These are phyloP conservation scores for Aurantiochytrium sp. DNA, from an alignment of 108 stramenopile species.

Conservation along the genomic window DNA sequence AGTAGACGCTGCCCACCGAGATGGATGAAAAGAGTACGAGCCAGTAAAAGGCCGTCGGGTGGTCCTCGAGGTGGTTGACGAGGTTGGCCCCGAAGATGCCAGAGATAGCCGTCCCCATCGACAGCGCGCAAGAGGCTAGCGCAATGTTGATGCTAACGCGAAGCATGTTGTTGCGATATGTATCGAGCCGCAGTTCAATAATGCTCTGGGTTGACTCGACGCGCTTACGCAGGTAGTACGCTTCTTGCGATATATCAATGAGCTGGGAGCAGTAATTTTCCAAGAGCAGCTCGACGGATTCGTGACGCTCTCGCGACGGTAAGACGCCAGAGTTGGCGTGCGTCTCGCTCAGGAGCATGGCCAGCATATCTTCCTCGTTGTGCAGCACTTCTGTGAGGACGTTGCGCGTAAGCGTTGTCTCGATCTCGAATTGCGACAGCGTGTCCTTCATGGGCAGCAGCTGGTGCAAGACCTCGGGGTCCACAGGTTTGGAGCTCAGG, in stretches of 20 bases:
- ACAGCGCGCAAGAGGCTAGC: background rate
- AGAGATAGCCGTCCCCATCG: background rate
- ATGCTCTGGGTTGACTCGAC: slow-evolving; percentile 25
- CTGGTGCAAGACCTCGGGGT: slow-evolving; percentile 22
- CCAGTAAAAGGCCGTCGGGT: slow-evolving; percentile 24
- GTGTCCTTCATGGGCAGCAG: slow-evolving; percentile 22
- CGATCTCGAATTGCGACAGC: slow-evolving; percentile 9
- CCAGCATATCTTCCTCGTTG: slow-evolving; percentile 26
- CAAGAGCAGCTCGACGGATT: background rate
- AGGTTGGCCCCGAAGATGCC: slow-evolving; percentile 1
- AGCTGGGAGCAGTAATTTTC: slow-evolving; percentile 29
- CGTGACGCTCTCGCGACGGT: background rate
- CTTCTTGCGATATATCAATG: slow-evolving; percentile 4
- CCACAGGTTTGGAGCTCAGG: slow-evolving; percentile 12
- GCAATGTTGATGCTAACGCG: slow-evolving; percentile 1
- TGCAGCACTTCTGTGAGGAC: slow-evolving; percentile 20
- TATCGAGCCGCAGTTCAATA: background rate
- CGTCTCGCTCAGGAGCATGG: background rate
- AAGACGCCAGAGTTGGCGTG: background rate
- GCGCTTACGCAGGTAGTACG: slow-evolving; percentile 21
- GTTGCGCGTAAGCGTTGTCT: slow-evolving; percentile 1
- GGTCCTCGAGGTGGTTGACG: background rate
- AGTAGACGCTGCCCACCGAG: background rate
- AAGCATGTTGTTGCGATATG: slow-evolving; percentile 13
- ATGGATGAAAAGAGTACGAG: background rate